A percentile compares a stretch with the other conserved stretches of the same genome.
phyloP scores from a whole-genome alignment of 176 grass and related monocot species.

The Pontederia paniculata region DNA sequence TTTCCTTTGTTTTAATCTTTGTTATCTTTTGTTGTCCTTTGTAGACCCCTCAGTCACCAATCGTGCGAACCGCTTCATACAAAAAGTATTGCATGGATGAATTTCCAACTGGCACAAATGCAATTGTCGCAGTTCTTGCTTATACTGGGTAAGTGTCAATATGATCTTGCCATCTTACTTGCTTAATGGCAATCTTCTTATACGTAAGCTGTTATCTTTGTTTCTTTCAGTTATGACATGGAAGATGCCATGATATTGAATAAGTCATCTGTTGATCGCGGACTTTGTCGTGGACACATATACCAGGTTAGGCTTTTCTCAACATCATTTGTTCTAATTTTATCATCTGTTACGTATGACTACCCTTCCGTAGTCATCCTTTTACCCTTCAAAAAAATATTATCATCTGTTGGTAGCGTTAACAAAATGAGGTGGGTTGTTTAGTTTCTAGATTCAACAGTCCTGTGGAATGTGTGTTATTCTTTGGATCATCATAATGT shows the following conservation, averaged over 20 bases:
- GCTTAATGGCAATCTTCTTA: not conserved
- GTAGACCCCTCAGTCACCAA: constrained; percentile 89
- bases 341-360: not conserved
- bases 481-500: too few species aligned
- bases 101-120: constrained; percentile 87
- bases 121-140: constrained; percentile 76
- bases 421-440: too few species aligned
- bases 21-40: constrained; percentile 4
- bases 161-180: not conserved
- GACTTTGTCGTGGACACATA: constrained; percentile 81
- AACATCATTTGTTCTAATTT: not conserved
- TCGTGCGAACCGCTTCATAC: constrained; percentile 76
- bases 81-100: constrained; percentile 83
- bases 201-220: constrained; percentile 10
- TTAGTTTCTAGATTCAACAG: too few species aligned
- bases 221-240: constrained; percentile 84
- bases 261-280: constrained; percentile 89
- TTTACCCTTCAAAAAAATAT: too few species aligned
- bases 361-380: too few species aligned
- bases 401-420: too few species aligned
- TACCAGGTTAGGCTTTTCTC: constrained; percentile 50
- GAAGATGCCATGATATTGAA: constrained; percentile 99
- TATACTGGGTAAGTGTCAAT: constrained; percentile 64
- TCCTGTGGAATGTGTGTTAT: too few species aligned
- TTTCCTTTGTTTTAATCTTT: too few species aligned